Evolutionary conservation across 768 basidiomycete genomes (phyloP), one percentile per base, ranked within the genome.

Genomic region (Russula vinacea): DNA sequence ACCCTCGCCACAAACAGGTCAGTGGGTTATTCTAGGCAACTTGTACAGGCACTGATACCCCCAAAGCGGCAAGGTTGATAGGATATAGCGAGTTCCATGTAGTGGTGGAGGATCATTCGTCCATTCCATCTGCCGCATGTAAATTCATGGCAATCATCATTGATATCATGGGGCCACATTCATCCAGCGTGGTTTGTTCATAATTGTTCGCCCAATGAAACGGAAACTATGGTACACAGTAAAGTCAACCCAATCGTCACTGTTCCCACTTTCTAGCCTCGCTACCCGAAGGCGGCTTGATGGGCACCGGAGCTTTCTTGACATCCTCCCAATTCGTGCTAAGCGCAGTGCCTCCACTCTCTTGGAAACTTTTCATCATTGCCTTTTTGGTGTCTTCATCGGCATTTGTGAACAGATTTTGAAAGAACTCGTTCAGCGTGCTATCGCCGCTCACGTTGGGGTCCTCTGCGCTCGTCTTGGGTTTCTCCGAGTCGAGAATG

Each of bases 1-100:
- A 98, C 70, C 92, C 95, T 2, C 98, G 96, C 74, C 96, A 98
- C 74, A 98, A 98, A 76, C 95, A 98, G 87, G 95, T 92, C 44
- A 42, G 63, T 32, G 7, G 3, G 22, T 2, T 63, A 56, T 82
- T 70, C 44, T 32, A 22, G 3, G 35, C 17, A 1, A 14, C 29
- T 47, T 71, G 35, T 33, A 56, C 32, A 37, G 44, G 65, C 65
- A 60, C 66, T 71, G 58, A 73, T 56, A 19, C 22, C 61, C 58
- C 17, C 62, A 45, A 72, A 89, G 88, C 84, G 88, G 53, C 88
- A 89, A 76, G 88, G 88, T 68, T 89, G 62, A 35, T 3, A 6
- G 35, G 19, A 8, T 50, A 24, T 16, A 47, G 45, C 22, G 22
- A 4, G 22, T 22, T 10, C 22, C 52, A 33, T n/a, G 7, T 17